Percentiles rank a stretch among this genome's conserved stretches.
phyloP scores from a whole-genome alignment of 495 filamentous ascomycete genomes.

The Saxispiralis lemnorum region DNA sequence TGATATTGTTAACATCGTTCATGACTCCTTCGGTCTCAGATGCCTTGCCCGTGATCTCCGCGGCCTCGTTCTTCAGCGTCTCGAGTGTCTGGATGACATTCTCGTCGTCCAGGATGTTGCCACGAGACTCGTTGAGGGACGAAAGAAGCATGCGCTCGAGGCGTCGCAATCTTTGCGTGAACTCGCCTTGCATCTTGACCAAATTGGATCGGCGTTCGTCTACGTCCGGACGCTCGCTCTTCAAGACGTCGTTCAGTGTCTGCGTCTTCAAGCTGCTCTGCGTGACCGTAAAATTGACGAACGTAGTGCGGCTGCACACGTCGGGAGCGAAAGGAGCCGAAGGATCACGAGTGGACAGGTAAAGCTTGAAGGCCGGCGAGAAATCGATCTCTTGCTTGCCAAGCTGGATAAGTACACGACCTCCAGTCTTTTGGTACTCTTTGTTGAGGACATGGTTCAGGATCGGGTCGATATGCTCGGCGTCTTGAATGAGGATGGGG shows the following conservation, averaged over 20 bases:
- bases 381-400: conserved; percentile 99
- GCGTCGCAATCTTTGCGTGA: conserved; percentile 87
- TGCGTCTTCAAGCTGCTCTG: conserved; percentile 97
- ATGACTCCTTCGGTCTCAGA: conserved; percentile 92
- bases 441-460: conserved; percentile 99
- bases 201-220: conserved; percentile 89
- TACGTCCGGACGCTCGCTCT: conserved; percentile 94
- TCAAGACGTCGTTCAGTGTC: conserved; percentile 88
- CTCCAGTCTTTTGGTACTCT: conserved; percentile 98
- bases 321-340: conserved; percentile 95
- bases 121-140: conserved; percentile 88
- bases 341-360: conserved; percentile 86
- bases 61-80: conserved; percentile 92
- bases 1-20: conserved; percentile 90
- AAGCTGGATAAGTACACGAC: conserved; percentile 92
- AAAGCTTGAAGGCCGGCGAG: conserved; percentile 90
- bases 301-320: conserved; percentile 92
- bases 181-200: conserved; percentile 96
- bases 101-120: conserved; percentile 97
- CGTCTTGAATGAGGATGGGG: conserved; percentile 95
- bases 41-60: conserved; percentile 90
- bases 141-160: conserved; percentile 91
- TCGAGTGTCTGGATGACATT: conserved; percentile 95
- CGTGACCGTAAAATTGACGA: conserved; percentile 98
- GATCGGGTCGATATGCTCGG: conserved; percentile 88